Base-by-base conservation (phyloP, 768 basidiomycete species). In the Panaeolus cyanescens region DNA sequence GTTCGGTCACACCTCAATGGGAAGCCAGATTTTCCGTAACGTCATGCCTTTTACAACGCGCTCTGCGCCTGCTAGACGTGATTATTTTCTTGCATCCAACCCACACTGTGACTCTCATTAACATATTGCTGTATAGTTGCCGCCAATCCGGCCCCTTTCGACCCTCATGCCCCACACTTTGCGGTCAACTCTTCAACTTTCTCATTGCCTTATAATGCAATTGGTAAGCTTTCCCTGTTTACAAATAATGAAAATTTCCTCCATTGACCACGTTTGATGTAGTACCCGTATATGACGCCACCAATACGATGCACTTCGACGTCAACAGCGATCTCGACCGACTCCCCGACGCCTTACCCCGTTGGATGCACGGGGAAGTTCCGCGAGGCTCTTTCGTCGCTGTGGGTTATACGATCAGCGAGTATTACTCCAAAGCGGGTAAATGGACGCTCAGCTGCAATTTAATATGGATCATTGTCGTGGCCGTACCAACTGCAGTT, bases 221-320 rank as follows among this genome's bases (percentile, higher is more conserved):
- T n/a, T n/a, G n/a, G n/a, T n/a, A n/a, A n/a, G n/a, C n/a, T n/a
- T n/a, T n/a, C n/a, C n/a, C n/a, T n/a, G n/a, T n/a, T n/a, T n/a
- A n/a, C n/a, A n/a, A n/a, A n/a, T n/a, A n/a, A n/a, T n/a, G n/a
- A n/a, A n/a, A n/a, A n/a, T n/a, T n/a, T n/a, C n/a, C n/a, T n/a
- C n/a, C n/a, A n/a, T n/a, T n/a, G n/a, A n/a, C n/a, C n/a, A n/a
- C n/a, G n/a, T 5, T n/a, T n/a, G n/a, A 5, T 5, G 34, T 19
- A 62, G 61, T 62, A 3, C 61, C 55, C n/a, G 56, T 62, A 2
- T 62, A 58, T 25, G 61, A 62, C 34, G 56, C 61, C 17, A 37
- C 39, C 5, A 25, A 58, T 15, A n/a, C n/a, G n/a, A 15, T 34
- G 1, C 31, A 22, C 19, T 53, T 62, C 7, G 32, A 62, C 50